Conservation (phyloP, 2,329 filamentous ascomycete genomes). For the Rhinocladiella similis region DNA sequence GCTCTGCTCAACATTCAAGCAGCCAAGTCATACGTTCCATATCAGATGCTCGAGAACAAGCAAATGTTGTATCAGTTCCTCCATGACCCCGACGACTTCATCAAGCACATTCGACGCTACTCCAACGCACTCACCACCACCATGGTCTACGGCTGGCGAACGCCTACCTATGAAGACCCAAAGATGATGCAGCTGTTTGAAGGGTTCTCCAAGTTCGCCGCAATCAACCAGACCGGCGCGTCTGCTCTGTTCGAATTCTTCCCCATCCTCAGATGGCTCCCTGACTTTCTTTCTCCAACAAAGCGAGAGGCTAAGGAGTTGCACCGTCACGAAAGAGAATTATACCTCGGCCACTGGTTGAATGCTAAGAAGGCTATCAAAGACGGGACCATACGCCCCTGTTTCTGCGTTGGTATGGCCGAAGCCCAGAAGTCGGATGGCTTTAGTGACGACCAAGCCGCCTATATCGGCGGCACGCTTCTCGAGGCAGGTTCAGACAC, state of each 20-base stretch:
- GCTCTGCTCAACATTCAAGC: slow-evolving; percentile 49
- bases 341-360: slow-evolving; percentile 45
- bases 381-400: slow-evolving; percentile 26
- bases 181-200: slow-evolving; percentile 46
- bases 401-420: slow-evolving; percentile 16
- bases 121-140: slow-evolving; percentile 50
- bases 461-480: slow-evolving; percentile 35
- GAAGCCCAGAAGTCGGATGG: slow-evolving; percentile 33
- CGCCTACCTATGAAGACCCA: slow-evolving; percentile 41
- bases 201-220: slow-evolving; percentile 42
- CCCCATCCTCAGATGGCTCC: slow-evolving; percentile 46
- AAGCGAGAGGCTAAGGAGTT: slow-evolving; percentile 40
- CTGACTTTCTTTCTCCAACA: slow-evolving; percentile 41
- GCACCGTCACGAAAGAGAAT: slow-evolving; percentile 43
- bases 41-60: slow-evolving; percentile 58
- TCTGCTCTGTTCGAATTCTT: slow-evolving; percentile 50
- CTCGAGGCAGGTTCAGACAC: slow-evolving; percentile 20
- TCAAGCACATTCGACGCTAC: slow-evolving; percentile 49
- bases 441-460: slow-evolving; percentile 28
- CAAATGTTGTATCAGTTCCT: slow-evolving; percentile 54
- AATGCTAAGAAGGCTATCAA: slow-evolving; percentile 36
- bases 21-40: slow-evolving; percentile 53
- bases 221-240: slow-evolving; percentile 41
- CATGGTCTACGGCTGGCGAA: slow-evolving; percentile 52
- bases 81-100: slow-evolving; percentile 43